Conservation (phyloP, 495 filamentous ascomycete genomes). For the Parathielavia hyrcaniae region DNA sequence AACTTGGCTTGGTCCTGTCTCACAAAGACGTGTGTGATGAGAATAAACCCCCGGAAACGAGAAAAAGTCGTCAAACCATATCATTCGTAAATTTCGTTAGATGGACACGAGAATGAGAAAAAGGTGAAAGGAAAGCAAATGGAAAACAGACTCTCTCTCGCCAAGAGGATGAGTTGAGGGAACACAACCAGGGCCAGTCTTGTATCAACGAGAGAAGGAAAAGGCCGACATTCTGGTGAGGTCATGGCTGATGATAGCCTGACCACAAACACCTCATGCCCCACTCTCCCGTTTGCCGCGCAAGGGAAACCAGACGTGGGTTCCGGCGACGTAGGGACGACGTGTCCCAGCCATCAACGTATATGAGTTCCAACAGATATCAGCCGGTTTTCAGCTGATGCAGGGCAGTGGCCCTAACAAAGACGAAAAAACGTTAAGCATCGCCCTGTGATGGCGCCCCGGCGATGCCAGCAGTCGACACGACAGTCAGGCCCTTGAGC, state of each 20-base stretch:
- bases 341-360: conserved; percentile 8
- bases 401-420: background rate
- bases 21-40: too few relatives aligned
- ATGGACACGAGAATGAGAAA: background rate
- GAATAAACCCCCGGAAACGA: too few relatives aligned
- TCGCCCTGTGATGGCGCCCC: conserved; percentile 1
- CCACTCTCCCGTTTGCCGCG: background rate
- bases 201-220: too few relatives aligned
- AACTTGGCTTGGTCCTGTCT: too few relatives aligned
- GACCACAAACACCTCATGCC: background rate
- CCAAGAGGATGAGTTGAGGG: too few relatives aligned
- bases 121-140: background rate
- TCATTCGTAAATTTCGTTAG: too few relatives aligned
- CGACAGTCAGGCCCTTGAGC: background rate
- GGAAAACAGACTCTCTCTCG: background rate
- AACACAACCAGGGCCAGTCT: too few relatives aligned
- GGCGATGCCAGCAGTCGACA: background rate
- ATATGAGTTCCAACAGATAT: conserved; percentile 8
- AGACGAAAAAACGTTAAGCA: conserved; percentile 5
- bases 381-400: conserved; percentile 20
- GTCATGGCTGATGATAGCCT: too few relatives aligned
- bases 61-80: too few relatives aligned
- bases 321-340: background rate
- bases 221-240: too few relatives aligned
- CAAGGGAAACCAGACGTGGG: background rate